phyloP scores from a whole-genome alignment of 2,329 filamentous ascomycete species.

The Geosmithia flava region DNA sequence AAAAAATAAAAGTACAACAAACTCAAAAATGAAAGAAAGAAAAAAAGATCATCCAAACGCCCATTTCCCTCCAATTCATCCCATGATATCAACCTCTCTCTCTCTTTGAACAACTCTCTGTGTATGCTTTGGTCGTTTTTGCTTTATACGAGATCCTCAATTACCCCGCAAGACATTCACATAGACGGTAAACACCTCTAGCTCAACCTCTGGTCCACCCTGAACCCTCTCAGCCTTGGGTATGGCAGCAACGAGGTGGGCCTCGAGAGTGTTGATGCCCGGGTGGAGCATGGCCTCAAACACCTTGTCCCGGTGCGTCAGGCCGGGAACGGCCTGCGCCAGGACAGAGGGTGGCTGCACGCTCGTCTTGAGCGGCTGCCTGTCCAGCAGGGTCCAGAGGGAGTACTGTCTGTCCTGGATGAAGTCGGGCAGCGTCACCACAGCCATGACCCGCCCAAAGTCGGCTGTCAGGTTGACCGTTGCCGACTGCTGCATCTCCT shows the following conservation, averaged over 20 bases:
- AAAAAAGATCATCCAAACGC: neutral
- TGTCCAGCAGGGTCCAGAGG: constrained; percentile 62
- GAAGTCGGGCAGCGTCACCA: constrained; percentile 49
- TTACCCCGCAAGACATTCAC: constrained; percentile 51
- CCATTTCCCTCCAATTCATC: too few species aligned
- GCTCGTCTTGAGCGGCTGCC: constrained; percentile 40
- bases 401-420: constrained; percentile 60
- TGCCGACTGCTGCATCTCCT: constrained; percentile 57
- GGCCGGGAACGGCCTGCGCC: constrained; percentile 24
- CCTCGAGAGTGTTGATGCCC: constrained; percentile 66
- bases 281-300: constrained; percentile 63
- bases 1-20: neutral
- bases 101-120: neutral
- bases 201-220: constrained; percentile 52
- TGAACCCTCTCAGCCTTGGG: constrained; percentile 43
- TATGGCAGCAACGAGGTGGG: constrained; percentile 64
- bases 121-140: too few species aligned
- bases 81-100: neutral
- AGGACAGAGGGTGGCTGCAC: constrained; percentile 23
- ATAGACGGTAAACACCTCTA: constrained; percentile 69
- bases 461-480: constrained; percentile 57
- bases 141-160: too few species aligned
- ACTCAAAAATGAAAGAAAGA: too few species aligned
- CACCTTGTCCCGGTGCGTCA: constrained; percentile 47
- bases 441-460: constrained; percentile 60